Conservation (phyloP, 805 yeast genomes). For the Sungouiozyma intestinalis region DNA sequence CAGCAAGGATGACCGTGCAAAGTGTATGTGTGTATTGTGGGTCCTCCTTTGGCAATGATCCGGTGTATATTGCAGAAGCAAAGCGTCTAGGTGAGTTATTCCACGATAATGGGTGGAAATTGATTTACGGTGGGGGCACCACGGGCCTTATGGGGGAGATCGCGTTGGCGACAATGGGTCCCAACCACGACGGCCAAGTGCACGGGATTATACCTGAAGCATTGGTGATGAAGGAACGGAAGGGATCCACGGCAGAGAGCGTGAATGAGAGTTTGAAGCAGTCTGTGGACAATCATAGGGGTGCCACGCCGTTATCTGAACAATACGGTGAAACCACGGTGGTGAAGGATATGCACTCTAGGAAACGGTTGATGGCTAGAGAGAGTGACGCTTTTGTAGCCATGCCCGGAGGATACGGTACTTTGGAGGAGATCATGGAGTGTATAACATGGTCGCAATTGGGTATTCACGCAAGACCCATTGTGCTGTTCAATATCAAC, state of each 20-base stretch:
- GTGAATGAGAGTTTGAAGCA: conserved; percentile 34
- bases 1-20: conserved; percentile 11
- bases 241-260: conserved; percentile 3
- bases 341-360: conserved; percentile 82
- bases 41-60: conserved; percentile 57
- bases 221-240: conserved; percentile 61
- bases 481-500: conserved; percentile 63
- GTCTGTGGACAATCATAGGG: conserved; percentile 52
- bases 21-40: conserved; percentile 82
- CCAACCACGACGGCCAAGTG: conserved; percentile 44
- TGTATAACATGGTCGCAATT: conserved; percentile 85
- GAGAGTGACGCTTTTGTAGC: conserved; percentile 84
- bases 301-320: conserved; percentile 46
- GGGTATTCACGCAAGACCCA: conserved; percentile 76
- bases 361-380: conserved; percentile 77
- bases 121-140: conserved; percentile 87
- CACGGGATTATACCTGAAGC: conserved; percentile 87
- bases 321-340: conserved; percentile 69
- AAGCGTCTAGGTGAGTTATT: conserved; percentile 47
- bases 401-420: conserved; percentile 88
- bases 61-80: conserved; percentile 43
- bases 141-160: conserved; percentile 76
- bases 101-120: conserved; percentile 53
- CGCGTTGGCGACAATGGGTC: conserved; percentile 48
- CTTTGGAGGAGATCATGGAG: conserved; percentile 82